Conservation (phyloP, 768 basidiomycete species). For the Dendrothele bispora region DNA sequence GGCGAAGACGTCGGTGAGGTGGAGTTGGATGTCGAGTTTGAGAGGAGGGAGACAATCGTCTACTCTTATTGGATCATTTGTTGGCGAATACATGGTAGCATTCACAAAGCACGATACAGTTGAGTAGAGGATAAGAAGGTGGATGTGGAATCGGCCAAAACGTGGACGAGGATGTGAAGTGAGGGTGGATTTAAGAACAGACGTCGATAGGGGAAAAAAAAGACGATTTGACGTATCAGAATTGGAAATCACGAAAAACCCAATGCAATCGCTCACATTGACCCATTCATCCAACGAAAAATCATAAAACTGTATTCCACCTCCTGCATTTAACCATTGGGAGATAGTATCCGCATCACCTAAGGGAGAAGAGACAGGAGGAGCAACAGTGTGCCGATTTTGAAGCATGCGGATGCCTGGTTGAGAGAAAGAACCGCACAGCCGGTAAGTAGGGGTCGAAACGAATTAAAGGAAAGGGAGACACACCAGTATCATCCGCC, state of each 20-base stretch:
- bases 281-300: constrained; percentile 16
- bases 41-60: too few species aligned
- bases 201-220: not conserved
- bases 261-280: constrained; percentile 15
- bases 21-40: too few species aligned
- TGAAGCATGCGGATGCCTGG: constrained; percentile 16
- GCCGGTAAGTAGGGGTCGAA: not conserved
- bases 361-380: constrained; percentile 12
- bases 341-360: constrained; percentile 22
- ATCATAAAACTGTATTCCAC: constrained; percentile 24
- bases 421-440: too few species aligned
- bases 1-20: too few species aligned
- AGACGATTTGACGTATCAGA: not conserved
- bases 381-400: constrained; percentile 15
- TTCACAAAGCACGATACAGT: too few species aligned
- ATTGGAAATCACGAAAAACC: too few species aligned
- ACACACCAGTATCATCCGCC: constrained; percentile 16
- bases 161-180: constrained; percentile 12
- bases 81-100: too few species aligned
- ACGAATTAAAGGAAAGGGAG: not conserved
- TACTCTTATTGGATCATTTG: too few species aligned
- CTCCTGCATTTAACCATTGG: constrained; percentile 27
- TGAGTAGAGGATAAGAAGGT: too few species aligned
- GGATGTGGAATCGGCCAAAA: constrained; percentile 18
- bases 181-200: not conserved